These are phyloP conservation scores for Daldinia bambusicola DNA, from an alignment of 495 filamentous ascomycete species.

Conservation along the genomic window DNA sequence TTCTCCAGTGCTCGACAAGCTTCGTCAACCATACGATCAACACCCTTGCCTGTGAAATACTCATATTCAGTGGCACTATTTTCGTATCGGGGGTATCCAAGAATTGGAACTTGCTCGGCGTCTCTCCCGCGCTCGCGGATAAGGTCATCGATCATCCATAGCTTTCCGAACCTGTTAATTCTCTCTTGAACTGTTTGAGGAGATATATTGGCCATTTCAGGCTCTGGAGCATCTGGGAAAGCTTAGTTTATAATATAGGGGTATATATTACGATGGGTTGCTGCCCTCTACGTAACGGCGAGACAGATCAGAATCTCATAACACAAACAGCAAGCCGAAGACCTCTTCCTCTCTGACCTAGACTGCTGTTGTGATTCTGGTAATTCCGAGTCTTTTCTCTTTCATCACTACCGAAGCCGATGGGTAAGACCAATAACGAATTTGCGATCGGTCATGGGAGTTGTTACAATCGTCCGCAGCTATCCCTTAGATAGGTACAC, in stretches of 20 bases:
- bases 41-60: slow-evolving; percentile 62
- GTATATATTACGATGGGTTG: too few relatives aligned
- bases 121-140: slow-evolving; percentile 62
- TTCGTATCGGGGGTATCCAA: slow-evolving; percentile 60
- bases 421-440: background rate
- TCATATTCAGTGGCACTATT: slow-evolving; percentile 55
- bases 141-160: slow-evolving; percentile 62
- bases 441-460: background rate
- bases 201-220: slow-evolving; percentile 46
- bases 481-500: background rate
- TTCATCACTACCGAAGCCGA: background rate
- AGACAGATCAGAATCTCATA: background rate
- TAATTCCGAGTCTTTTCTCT: background rate
- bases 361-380: background rate
- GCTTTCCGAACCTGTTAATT: slow-evolving; percentile 40
- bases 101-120: slow-evolving; percentile 59
- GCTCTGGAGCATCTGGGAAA: background rate
- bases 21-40: slow-evolving; percentile 65
- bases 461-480: background rate
- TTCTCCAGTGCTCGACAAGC: slow-evolving; percentile 46
- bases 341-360: background rate
- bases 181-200: slow-evolving; percentile 42
- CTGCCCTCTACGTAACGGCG: background rate
- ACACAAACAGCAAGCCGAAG: background rate
- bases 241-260: background rate